Conservation (phyloP, 2,329 filamentous ascomycete species). For the Cytospora mali region DNA sequence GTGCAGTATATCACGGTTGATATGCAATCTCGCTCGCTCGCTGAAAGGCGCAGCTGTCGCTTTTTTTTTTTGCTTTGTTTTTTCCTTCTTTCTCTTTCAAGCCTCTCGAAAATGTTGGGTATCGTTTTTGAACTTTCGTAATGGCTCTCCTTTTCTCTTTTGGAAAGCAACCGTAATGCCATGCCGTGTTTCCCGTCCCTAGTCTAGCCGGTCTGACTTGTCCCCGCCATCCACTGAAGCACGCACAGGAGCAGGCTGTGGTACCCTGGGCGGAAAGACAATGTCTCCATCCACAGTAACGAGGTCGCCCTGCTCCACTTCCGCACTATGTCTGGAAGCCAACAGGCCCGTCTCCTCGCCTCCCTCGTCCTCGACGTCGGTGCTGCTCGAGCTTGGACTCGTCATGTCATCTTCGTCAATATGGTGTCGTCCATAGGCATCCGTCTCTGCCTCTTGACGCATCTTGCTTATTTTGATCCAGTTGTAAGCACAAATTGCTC, state of each 20-base stretch:
- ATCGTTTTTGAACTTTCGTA: constrained; percentile 12
- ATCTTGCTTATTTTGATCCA: constrained; percentile 92
- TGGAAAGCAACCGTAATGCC: background rate
- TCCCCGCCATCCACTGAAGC: constrained; percentile 25
- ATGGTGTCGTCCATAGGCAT: constrained; percentile 49
- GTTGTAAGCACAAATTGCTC: constrained; percentile 87
- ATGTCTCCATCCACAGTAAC: constrained; percentile 46
- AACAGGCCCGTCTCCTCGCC: constrained; percentile 53
- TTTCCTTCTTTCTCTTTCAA: no score
- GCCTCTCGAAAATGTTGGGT: constrained; percentile 17
- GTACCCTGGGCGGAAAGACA: constrained; percentile 39
- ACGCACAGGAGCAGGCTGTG: constrained; percentile 4
- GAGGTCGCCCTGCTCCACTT: constrained; percentile 36
- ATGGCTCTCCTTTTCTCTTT: background rate
- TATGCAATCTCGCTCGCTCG: constrained; percentile 20
- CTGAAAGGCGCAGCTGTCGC: background rate
- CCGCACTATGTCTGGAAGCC: constrained; percentile 42
- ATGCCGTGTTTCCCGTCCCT: background rate
- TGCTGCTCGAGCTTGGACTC: constrained; percentile 41
- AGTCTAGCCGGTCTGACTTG: constrained; percentile 28
- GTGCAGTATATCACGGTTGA: constrained; percentile 19
- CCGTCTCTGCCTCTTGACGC: constrained; percentile 70
- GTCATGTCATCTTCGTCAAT: constrained; percentile 38
- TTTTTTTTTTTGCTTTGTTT: background rate
- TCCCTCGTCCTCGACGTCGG: constrained; percentile 45